Conservation (phyloP, 345 rosid genomes). For the Jatropha curcas region DNA sequence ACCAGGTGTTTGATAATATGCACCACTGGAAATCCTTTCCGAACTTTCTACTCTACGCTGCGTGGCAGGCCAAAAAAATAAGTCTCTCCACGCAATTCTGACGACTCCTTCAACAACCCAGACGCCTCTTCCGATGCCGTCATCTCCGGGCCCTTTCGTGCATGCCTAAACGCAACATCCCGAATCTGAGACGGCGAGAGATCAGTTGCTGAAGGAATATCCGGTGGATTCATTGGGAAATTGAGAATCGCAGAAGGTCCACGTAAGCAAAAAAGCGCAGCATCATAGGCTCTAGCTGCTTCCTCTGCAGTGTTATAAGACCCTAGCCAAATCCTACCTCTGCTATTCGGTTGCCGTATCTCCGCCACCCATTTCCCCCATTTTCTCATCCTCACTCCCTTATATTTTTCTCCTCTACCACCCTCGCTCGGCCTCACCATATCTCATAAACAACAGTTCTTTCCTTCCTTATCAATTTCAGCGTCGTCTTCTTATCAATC, state of each 20-base stretch:
- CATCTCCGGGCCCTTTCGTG: slow-evolving; percentile 14
- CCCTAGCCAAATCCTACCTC: slow-evolving; percentile 64
- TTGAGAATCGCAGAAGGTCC: slow-evolving; percentile 51
- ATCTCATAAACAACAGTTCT: too few relatives aligned
- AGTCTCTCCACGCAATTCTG: not conserved
- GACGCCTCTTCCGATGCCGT: not conserved
- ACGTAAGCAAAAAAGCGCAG: slow-evolving; percentile 55
- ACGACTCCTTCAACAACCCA: not conserved
- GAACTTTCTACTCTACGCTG: not conserved
- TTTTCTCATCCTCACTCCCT: slow-evolving; percentile 69
- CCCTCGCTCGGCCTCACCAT: slow-evolving; percentile 23
- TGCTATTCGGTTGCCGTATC: slow-evolving; percentile 54
- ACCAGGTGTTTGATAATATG: slow-evolving; percentile 36
- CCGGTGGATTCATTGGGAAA: slow-evolving; percentile 46
- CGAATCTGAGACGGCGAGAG: slow-evolving; percentile 43
- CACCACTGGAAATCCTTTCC: slow-evolving; percentile 7
- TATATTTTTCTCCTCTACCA: slow-evolving; percentile 25
- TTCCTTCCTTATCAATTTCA: too few relatives aligned
- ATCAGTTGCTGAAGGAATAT: slow-evolving; percentile 23
- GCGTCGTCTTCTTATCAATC: too few relatives aligned
- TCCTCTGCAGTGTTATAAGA: slow-evolving; percentile 57
- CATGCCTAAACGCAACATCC: slow-evolving; percentile 44
- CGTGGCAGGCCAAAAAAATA: not conserved
- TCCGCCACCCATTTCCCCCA: slow-evolving; percentile 88
- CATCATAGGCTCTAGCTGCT: slow-evolving; percentile 71